Conservation (phyloP, 2,329 filamentous ascomycete species). For the Sarocladium kiliense region DNA sequence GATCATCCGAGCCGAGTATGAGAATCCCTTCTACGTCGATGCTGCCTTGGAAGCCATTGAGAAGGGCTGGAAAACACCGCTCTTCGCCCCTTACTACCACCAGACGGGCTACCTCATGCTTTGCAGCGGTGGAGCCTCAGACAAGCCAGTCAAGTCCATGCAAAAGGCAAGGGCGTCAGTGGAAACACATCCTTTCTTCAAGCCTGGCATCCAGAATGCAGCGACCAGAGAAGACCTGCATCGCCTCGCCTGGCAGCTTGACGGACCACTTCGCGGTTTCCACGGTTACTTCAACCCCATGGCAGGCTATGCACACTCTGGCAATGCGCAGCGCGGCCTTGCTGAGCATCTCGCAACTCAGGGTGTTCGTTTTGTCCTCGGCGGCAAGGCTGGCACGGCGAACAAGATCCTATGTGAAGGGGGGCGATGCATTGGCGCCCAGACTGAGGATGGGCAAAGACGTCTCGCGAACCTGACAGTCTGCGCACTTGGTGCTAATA, state of each 20-base stretch:
- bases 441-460: conserved; percentile 17
- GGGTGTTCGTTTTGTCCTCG: conserved; percentile 33
- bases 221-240: conserved; percentile 32
- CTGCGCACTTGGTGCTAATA: conserved; percentile 46
- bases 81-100: conserved; percentile 46
- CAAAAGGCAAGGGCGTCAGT: conserved; percentile 24
- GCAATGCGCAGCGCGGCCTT: conserved; percentile 36
- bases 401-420: conserved; percentile 16
- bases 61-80: conserved; percentile 39
- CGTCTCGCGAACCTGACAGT: conserved; percentile 36
- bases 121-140: conserved; percentile 38
- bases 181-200: no score
- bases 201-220: conserved; percentile 31
- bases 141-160: conserved; percentile 40
- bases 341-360: conserved; percentile 36
- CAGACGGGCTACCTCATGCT: conserved; percentile 36
- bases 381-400: conserved; percentile 15
- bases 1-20: conserved; percentile 54
- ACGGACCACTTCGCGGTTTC: conserved; percentile 45
- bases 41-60: conserved; percentile 47
- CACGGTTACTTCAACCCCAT: conserved; percentile 53
- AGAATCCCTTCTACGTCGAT: conserved; percentile 49
- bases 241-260: conserved; percentile 35
- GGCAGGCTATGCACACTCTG: conserved; percentile 53
- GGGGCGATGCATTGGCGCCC: conserved; percentile 18